Conservation (phyloP, 176 grass and related monocot species). For the Neostapfia colusana region DNA sequence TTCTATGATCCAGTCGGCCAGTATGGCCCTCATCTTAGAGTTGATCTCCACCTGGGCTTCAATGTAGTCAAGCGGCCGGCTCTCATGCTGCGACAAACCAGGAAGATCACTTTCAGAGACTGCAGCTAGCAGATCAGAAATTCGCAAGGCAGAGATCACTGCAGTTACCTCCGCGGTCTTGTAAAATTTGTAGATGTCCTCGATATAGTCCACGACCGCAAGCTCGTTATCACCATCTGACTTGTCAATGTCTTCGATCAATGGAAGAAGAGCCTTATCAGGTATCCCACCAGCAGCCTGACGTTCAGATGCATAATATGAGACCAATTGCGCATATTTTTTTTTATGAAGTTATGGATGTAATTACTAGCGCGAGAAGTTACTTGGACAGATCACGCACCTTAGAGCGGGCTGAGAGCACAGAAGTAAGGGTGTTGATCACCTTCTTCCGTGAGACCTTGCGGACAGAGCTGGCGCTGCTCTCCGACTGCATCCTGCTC, state of each 20-base stretch:
- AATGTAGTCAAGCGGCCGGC: slow-evolving; percentile 68
- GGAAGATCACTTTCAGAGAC: slow-evolving; percentile 19
- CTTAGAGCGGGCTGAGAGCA: slow-evolving; percentile 91
- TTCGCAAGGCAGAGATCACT: background rate
- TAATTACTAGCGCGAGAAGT: slow-evolving; percentile 4
- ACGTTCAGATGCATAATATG: slow-evolving; percentile 24
- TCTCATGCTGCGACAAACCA: slow-evolving; percentile 51
- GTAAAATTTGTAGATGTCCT: slow-evolving; percentile 85
- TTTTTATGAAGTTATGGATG: background rate
- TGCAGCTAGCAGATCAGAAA: background rate
- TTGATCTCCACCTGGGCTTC: slow-evolving; percentile 82
- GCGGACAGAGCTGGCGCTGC: slow-evolving; percentile 33
- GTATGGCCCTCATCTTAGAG: slow-evolving; percentile 85
- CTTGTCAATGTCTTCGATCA: slow-evolving; percentile 75
- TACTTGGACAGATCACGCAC: slow-evolving; percentile 24
- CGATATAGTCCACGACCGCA: slow-evolving; percentile 83
- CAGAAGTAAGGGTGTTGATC: slow-evolving; percentile 66
- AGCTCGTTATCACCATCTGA: slow-evolving; percentile 58
- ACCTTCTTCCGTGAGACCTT: slow-evolving; percentile 67
- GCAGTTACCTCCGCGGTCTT: slow-evolving; percentile 66
- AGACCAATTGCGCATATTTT: background rate
- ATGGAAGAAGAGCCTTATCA: slow-evolving; percentile 39
- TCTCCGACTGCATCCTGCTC: slow-evolving; percentile 30
- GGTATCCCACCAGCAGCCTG: slow-evolving; percentile 58
- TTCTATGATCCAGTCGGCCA: slow-evolving; percentile 89